Evolutionary conservation across 371 early-diverging fungal genomes (phyloP).

Genomic region (Mucor ambiguus): DNA sequence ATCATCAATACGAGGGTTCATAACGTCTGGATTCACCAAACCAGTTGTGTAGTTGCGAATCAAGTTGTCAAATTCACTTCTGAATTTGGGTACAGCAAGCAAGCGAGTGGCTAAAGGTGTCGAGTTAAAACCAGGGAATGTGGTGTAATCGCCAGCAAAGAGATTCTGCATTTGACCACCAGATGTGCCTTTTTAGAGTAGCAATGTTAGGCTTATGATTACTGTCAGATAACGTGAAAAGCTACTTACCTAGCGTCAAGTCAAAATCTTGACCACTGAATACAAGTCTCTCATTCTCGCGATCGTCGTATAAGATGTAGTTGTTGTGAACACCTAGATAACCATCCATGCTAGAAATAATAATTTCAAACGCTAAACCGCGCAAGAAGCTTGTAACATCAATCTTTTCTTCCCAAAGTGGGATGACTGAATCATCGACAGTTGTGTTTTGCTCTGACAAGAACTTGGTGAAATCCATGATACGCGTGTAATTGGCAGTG

Average conservation of each 20-base stretch:
- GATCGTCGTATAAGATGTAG: conserved; percentile 35
- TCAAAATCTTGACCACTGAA: conserved; percentile 38
- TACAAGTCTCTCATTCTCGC: conserved; percentile 11
- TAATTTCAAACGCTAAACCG: conserved; percentile 18
- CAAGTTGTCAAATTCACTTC: conserved; percentile 11
- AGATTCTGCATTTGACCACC: conserved; percentile 4
- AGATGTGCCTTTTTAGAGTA: background rate
- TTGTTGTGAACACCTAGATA: conserved; percentile 34
- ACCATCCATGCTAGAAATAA: conserved; percentile 23
- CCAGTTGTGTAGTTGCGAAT: conserved; percentile 8
- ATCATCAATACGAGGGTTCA: conserved; percentile 21
- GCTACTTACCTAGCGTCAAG: conserved; percentile 27
- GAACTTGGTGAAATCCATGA: conserved; percentile 23
- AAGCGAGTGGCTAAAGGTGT: conserved; percentile 32
- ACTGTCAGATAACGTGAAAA: conserved; percentile 11
- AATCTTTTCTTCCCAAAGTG: conserved; percentile 20
- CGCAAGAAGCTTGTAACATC: conserved; percentile 22
- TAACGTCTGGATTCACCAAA: conserved; percentile 11
- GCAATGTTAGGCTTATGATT: background rate
- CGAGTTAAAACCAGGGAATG: conserved; percentile 19
- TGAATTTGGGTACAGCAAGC: conserved; percentile 20
- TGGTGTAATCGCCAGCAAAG: conserved; percentile 23
- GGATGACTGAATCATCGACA: conserved; percentile 9
- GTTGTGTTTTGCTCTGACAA: conserved; percentile 9
- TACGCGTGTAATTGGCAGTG: conserved; percentile 11